Base-by-base conservation (phyloP, 2,329 filamentous ascomycete species). In the Eutypa lata region DNA sequence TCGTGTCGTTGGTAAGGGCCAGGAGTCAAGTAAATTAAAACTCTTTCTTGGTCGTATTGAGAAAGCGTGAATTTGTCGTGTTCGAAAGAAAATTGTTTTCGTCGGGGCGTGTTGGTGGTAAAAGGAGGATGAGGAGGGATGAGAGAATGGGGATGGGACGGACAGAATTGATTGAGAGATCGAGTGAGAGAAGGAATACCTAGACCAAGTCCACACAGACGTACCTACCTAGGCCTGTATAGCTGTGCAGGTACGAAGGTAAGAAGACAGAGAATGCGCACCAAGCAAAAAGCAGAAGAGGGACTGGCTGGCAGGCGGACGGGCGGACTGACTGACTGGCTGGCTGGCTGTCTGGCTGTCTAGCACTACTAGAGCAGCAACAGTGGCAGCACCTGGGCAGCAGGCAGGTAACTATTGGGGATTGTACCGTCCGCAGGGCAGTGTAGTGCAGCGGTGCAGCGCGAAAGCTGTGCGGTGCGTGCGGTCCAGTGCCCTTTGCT, bases 241-340 rank as follows among this genome's bases (percentile, higher is more conserved):
- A 42, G n/a, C 26, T 31, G 26, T 31, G 26, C 26, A 31, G 26
- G 26, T 31, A 31, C 26, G 26, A 31, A 31, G 26, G 26, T 31
- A 31, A 31, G 63, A 61, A 53, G 54, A 49, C 50, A 57, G 61
- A 61, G 42, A 45, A 45, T 60, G 59, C 59, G 57, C 59, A 64
- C 62, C 62, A 63, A 60, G 59, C 60, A 63, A 64, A 65, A 63
- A 55, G 54, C 53, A 48, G 38, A 33, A 6, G 13, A 26, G 31
- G n/a, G n/a, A n/a, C n/a, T n/a, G n/a, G n/a, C n/a, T n/a, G n/a
- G n/a, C n/a, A n/a, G n/a, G n/a, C n/a, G n/a, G n/a, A n/a, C n/a
- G n/a, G n/a, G n/a, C n/a, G n/a, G n/a, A n/a, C n/a, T n/a, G n/a
- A n/a, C n/a, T n/a, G n/a, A n/a, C n/a, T n/a, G n/a, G 10, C 26